phyloP scores from a whole-genome alignment of 2,329 filamentous ascomycete genomes.

The Fusarium sp. region DNA sequence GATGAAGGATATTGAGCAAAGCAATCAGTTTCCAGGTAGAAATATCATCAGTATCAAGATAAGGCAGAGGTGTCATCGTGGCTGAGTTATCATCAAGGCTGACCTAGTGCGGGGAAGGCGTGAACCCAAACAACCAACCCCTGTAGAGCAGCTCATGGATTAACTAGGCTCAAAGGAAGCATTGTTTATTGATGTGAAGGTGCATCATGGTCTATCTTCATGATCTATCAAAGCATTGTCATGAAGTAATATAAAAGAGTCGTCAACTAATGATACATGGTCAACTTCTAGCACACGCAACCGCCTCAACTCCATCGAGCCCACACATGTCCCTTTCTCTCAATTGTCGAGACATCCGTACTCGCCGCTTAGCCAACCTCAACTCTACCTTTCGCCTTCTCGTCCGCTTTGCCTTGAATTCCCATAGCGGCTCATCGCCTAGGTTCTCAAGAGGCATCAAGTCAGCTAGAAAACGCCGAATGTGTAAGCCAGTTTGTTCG shows the following conservation, averaged over 20 bases:
- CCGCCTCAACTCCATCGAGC: neutral
- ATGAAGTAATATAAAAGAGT: constrained; percentile 8
- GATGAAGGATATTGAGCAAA: neutral
- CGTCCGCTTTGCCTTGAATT: constrained; percentile 42
- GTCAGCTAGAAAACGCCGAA: constrained; percentile 67
- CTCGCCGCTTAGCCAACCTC: constrained; percentile 51
- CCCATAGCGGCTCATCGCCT: constrained; percentile 44
- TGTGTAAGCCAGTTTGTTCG: constrained; percentile 62
- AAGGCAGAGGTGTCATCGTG: constrained; percentile 2
- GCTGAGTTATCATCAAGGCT: neutral
- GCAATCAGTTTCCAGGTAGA: neutral
- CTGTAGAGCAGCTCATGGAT: constrained; percentile 1
- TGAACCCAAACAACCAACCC: constrained; percentile 16
- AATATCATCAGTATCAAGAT: neutral
- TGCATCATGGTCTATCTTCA: neutral
- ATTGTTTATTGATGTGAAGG: neutral
- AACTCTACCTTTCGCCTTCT: constrained; percentile 48
- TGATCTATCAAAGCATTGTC: constrained; percentile 2
- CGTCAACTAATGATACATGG: constrained; percentile 15
- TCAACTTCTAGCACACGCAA: neutral
- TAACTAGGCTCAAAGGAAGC: neutral
- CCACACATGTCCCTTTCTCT: constrained; percentile 19
- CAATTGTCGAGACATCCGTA: constrained; percentile 49
- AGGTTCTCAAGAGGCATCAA: constrained; percentile 63
- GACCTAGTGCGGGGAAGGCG: constrained; percentile 25